Conservation (phyloP, 768 basidiomycete genomes). For the Paxillus ammoniavirescens region DNA sequence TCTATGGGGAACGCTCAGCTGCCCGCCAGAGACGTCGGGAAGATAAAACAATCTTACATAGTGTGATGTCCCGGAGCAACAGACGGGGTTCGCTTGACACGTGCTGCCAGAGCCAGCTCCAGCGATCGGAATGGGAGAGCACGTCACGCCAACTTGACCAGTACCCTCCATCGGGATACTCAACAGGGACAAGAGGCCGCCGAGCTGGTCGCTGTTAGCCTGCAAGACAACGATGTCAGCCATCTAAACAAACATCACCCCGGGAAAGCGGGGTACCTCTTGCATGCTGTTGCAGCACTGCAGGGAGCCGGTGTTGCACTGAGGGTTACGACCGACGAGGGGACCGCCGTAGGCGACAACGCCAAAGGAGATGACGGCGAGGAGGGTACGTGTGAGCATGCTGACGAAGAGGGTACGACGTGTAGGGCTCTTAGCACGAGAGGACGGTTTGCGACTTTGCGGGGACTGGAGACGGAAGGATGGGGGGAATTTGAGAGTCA, state of each 20-base stretch:
- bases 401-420: conserved; percentile 1
- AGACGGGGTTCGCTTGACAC: conserved; percentile 20
- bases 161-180: background rate
- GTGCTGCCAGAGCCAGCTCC: conserved; percentile 23
- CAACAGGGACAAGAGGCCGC: conserved; percentile 2
- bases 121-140: conserved; percentile 12
- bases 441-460: conserved; percentile 16
- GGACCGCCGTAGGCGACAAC: conserved; percentile 17
- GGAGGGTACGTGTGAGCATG: conserved; percentile 14
- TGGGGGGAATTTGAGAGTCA: conserved; percentile 5
- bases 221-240: conserved; percentile 10
- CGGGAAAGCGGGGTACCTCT: conserved; percentile 12
- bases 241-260: background rate
- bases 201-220: conserved; percentile 7
- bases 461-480: conserved; percentile 3
- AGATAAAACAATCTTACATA: conserved; percentile 9
- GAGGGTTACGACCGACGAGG: conserved; percentile 23
- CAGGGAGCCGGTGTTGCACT: conserved; percentile 18
- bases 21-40: too few species aligned
- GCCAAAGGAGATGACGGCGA: conserved; percentile 19
- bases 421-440: conserved; percentile 18
- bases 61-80: conserved; percentile 18
- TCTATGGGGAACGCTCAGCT: conserved; percentile 1
- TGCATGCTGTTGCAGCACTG: conserved; percentile 22
- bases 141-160: conserved; percentile 16